phyloP scores from a whole-genome alignment of 345 rosid genomes.

The Aurinia saxatilis region DNA sequence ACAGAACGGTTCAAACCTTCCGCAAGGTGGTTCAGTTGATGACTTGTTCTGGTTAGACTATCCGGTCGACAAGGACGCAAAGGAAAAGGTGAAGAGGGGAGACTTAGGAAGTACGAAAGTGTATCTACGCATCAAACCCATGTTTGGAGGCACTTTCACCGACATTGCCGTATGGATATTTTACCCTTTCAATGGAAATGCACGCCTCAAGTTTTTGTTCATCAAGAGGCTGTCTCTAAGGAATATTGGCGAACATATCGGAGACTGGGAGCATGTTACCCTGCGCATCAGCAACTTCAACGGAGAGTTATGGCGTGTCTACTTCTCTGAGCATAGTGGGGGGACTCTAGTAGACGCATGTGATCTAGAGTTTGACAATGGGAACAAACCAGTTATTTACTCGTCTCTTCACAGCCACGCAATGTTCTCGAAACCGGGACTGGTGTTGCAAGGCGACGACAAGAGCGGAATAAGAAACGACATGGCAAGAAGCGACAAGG shows the following conservation, averaged over 20 bases:
- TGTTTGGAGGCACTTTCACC: constrained; percentile 60
- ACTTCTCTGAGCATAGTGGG: constrained; percentile 52
- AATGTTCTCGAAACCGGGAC: constrained; percentile 55
- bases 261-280: constrained; percentile 86
- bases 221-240: constrained; percentile 39
- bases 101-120: constrained; percentile 37
- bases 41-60: constrained; percentile 69
- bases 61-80: constrained; percentile 31
- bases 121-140: constrained; percentile 64
- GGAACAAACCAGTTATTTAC: constrained; percentile 45
- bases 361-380: constrained; percentile 42
- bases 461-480: constrained; percentile 63
- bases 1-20: constrained; percentile 61
- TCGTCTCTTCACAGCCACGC: constrained; percentile 70
- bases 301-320: constrained; percentile 46
- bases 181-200: constrained; percentile 72
- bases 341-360: constrained; percentile 52
- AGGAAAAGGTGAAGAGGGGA: constrained; percentile 55
- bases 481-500: constrained; percentile 42
- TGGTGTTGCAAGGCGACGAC: constrained; percentile 53
- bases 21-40: constrained; percentile 61
- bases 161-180: constrained; percentile 67
- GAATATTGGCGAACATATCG: constrained; percentile 59
- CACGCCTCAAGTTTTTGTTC: constrained; percentile 46
- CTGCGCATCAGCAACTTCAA: constrained; percentile 69